Conservation (phyloP, 108 stramenopile species). For the Pseudonitzschia pungens region DNA sequence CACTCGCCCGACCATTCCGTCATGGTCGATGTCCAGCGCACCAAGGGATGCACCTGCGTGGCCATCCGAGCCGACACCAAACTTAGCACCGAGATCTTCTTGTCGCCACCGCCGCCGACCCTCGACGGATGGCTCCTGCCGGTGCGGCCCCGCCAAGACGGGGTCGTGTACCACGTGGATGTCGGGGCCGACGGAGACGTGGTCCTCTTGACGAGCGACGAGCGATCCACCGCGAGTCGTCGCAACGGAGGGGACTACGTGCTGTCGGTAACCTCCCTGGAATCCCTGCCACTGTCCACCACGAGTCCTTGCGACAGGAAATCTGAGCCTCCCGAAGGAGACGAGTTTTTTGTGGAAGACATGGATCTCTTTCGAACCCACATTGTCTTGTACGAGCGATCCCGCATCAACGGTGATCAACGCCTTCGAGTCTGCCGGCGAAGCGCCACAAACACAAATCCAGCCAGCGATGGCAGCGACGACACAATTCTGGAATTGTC, state of each 20-base stretch:
- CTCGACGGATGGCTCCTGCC: background rate
- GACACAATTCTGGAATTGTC: constrained; percentile 10
- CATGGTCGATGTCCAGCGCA: constrained; percentile 47
- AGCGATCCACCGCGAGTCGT: background rate
- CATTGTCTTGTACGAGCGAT: constrained; percentile 38
- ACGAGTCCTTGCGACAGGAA: background rate
- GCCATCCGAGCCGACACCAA: constrained; percentile 44
- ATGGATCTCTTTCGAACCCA: constrained; percentile 50
- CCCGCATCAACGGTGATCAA: constrained; percentile 25
- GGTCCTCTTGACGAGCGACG: constrained; percentile 25
- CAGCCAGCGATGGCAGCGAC: background rate
- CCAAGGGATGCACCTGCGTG: constrained; percentile 50
- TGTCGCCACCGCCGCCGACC: constrained; percentile 11
- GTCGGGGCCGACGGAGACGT: constrained; percentile 38
- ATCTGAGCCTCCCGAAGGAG: background rate
- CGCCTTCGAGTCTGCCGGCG: constrained; percentile 27
- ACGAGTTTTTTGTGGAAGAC: constrained; percentile 29
- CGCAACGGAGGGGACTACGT: constrained; percentile 19
- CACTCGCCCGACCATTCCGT: constrained; percentile 35
- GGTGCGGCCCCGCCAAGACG: constrained; percentile 34
- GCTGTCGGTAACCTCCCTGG: constrained; percentile 20
- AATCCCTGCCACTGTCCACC: constrained; percentile 19
- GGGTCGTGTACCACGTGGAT: constrained; percentile 45
- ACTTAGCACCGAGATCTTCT: constrained; percentile 38
- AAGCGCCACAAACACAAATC: too few relatives aligned